These are phyloP conservation scores for Fusarium sp. DNA, from an alignment of 2,329 filamentous ascomycete species.

Conservation along the genomic window DNA sequence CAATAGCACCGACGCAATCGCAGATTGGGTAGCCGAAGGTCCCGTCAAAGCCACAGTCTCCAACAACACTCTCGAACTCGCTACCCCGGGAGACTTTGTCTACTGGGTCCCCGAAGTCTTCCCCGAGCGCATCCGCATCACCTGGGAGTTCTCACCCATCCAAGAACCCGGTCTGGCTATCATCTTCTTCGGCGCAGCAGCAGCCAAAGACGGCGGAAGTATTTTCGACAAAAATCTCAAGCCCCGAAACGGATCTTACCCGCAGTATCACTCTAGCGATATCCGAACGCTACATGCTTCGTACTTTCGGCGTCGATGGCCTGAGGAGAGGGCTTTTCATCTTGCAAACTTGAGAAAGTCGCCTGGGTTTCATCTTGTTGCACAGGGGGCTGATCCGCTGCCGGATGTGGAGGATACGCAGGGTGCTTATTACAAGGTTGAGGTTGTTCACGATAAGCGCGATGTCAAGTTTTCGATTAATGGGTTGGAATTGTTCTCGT, in stretches of 20 bases:
- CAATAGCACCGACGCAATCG: constrained; percentile 17
- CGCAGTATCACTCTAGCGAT: constrained; percentile 39
- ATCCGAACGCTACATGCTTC: constrained; percentile 37
- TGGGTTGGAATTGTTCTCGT: constrained; percentile 24
- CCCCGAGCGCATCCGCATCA: constrained; percentile 36
- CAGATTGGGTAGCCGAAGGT: constrained; percentile 33
- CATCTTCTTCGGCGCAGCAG: constrained; percentile 37
- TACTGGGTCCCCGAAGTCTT: constrained; percentile 38
- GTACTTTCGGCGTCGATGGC: constrained; percentile 40
- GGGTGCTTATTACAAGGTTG: constrained; percentile 35
- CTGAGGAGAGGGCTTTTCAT: constrained; percentile 36
- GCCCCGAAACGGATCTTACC: constrained; percentile 36
- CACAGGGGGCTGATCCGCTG: constrained; percentile 37
- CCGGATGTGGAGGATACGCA: constrained; percentile 31
- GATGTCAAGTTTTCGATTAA: constrained; percentile 32
- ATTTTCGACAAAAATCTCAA: constrained; percentile 34
- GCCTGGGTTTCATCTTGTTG: constrained; percentile 36
- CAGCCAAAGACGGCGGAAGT: constrained; percentile 27
- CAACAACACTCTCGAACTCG: constrained; percentile 37
- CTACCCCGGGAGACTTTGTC: constrained; percentile 33
- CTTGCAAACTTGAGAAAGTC: constrained; percentile 38
- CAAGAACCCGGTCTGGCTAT: constrained; percentile 36
- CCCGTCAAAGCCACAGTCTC: constrained; percentile 27
- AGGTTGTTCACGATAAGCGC: constrained; percentile 35
- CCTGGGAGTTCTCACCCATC: constrained; percentile 35